These are phyloP conservation scores for Amaranthus cruentus DNA, from an alignment of 148 eudicot species.

Conservation along the genomic window DNA sequence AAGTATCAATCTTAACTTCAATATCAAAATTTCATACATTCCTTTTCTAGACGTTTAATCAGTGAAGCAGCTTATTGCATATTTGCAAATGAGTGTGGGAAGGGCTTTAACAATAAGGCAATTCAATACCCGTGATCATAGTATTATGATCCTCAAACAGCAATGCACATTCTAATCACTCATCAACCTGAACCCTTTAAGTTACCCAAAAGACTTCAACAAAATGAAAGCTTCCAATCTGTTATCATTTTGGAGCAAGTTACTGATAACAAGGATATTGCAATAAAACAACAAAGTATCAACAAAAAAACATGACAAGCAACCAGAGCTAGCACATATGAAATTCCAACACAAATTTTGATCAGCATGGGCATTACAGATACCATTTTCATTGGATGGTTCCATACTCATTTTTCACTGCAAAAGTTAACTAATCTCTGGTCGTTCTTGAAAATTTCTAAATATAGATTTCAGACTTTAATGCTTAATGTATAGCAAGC, in stretches of 20 bases:
- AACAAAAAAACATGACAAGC: background rate
- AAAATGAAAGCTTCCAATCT: background rate
- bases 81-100: background rate
- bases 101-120: background rate
- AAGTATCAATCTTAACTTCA: background rate
- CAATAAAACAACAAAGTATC: background rate
- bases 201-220: background rate
- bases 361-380: background rate
- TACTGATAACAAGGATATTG: background rate
- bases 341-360: background rate
- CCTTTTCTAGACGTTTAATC: too few relatives aligned
- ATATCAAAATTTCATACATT: too few relatives aligned
- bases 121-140: background rate
- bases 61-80: background rate
- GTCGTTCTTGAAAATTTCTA: background rate
- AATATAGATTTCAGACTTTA: background rate
- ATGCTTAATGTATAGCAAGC: background rate
- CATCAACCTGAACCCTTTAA: background rate
- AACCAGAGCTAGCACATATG: background rate
- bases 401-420: background rate
- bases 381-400: background rate
- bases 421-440: background rate
- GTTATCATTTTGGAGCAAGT: background rate
- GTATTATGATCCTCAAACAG: background rate
- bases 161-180: background rate